Base-by-base conservation (phyloP, 1,284 basidiomycete species). In the Agroathelia rolfsii region DNA sequence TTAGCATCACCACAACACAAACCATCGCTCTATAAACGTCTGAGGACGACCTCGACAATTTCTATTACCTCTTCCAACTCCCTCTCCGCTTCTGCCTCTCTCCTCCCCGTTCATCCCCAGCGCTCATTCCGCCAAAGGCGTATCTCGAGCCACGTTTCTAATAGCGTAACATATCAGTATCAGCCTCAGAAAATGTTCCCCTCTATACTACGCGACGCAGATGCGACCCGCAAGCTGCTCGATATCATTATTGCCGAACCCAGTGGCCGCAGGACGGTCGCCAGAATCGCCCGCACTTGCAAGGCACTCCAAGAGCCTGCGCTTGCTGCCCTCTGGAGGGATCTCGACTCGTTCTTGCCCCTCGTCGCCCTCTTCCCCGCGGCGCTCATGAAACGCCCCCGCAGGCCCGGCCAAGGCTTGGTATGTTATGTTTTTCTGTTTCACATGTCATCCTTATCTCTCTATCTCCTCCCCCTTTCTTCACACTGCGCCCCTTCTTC, bases 331-430 rank as follows among this genome's bases (percentile, higher is more conserved):
- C 60, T 85, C 19, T 85, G 81, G 81, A 72, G 65, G 49, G 81
- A 85, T 46, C 57, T 85, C 34, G 81, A 85, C 52, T 81, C 78
- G 10, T 59, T 85, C 39, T 54, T 74, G 26, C 81, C 81, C 4
- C 59, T 85, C 36, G 58, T 84, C 32, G 71, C 73, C 15, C 53
- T 83, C 34, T 84, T 85, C 52, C 80, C 81, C 8, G 61, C 58
- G 37, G 59, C 65, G 39, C 49, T 84, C 40, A 59, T 82, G 53
- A 81, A 73, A 56, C 76, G 71, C 50, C 60, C 73, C 36, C 69
- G 71, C 37, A 72, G 69, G 46, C 80, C 81, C 32, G 78, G 77
- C 33, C 56, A 80, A 39, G 82, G 81, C 48, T 62, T 85, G 60
- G 81, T 84, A 50, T 50, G 81, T 69, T 35, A 40, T 38, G 30